Percentiles rank a stretch among this genome's conserved stretches.
These are phyloP conservation scores for Sistotremastrum niveocremeum DNA, from an alignment of 768 basidiomycete genomes.

Conservation along the genomic window DNA sequence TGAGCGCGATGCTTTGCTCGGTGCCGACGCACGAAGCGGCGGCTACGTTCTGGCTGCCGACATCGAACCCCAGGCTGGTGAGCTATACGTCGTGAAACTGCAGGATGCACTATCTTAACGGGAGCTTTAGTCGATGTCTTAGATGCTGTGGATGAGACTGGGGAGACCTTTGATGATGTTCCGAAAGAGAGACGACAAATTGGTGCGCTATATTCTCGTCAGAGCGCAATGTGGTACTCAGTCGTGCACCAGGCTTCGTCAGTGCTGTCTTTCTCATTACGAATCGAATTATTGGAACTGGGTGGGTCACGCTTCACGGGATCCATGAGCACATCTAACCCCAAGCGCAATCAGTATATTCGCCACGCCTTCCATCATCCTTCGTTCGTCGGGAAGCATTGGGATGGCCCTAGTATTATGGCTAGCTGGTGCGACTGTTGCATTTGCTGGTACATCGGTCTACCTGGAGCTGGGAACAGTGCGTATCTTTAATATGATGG, in stretches of 20 bases:
- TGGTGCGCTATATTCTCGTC: neutral
- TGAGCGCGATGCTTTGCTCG: too few species aligned
- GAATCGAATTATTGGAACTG: conserved; percentile 1
- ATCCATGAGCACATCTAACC: neutral
- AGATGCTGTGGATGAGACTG: neutral
- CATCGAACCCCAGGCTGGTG: too few species aligned
- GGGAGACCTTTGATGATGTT: neutral
- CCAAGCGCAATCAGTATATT: neutral
- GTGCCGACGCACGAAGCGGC: too few species aligned
- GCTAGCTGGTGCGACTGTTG: conserved; percentile 1
- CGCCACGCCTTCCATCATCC: conserved; percentile 2
- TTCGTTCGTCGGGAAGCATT: conserved; percentile 3
- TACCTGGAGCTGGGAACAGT: conserved; percentile 5
- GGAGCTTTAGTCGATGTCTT: too few species aligned
- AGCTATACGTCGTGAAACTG: too few species aligned
- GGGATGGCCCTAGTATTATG: conserved; percentile 1
- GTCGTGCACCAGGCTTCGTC: neutral
- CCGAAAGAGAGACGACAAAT: neutral
- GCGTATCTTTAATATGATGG: neutral
- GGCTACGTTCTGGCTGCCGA: too few species aligned
- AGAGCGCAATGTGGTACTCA: neutral
- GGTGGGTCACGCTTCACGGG: too few species aligned
- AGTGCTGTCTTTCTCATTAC: neutral
- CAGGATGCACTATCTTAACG: too few species aligned
- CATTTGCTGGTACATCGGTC: conserved; percentile 2